phyloP scores from a whole-genome alignment of 2,329 filamentous ascomycete genomes.

The Fusarium aywerte region DNA sequence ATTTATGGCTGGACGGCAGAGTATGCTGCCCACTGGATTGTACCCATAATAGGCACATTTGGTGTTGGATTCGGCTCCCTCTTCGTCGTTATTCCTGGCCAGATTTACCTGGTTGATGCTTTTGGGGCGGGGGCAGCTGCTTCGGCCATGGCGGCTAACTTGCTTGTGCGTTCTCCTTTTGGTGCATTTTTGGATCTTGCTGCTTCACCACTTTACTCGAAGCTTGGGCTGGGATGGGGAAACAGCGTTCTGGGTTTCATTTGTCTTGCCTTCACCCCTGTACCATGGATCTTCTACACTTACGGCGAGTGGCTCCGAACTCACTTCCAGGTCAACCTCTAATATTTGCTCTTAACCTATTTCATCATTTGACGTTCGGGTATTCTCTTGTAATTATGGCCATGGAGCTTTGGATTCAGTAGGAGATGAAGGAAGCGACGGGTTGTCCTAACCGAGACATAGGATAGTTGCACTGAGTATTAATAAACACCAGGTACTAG shows the following conservation, averaged over 20 bases:
- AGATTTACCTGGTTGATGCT: slow-evolving; percentile 45
- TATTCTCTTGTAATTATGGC: no score
- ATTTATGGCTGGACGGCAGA: slow-evolving; percentile 69
- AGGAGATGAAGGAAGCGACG: no score
- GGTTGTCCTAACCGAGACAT: no score
- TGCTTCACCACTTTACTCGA: slow-evolving; percentile 20
- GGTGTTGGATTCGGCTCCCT: slow-evolving; percentile 59
- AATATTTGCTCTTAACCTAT: no score
- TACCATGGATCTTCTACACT: slow-evolving; percentile 30
- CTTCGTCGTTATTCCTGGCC: slow-evolving; percentile 50
- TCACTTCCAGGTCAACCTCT: slow-evolving; percentile 25
- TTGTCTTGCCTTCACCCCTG: slow-evolving; percentile 26
- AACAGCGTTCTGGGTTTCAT: slow-evolving; percentile 34
- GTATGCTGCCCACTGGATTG: slow-evolving; percentile 64
- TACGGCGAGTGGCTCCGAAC: slow-evolving; percentile 29
- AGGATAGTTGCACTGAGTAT: no score
- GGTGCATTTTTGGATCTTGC: slow-evolving; percentile 32
- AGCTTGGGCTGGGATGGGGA: slow-evolving; percentile 31
- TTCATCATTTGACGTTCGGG: no score
- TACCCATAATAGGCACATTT: slow-evolving; percentile 66
- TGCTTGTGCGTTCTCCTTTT: slow-evolving; percentile 49
- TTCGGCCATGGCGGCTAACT: slow-evolving; percentile 40
- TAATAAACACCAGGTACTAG: no score
- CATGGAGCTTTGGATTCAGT: no score
- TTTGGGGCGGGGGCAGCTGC: slow-evolving; percentile 41